These are phyloP conservation scores for Microthlaspi erraticum DNA, from an alignment of 345 rosid species.

Conservation along the genomic window DNA sequence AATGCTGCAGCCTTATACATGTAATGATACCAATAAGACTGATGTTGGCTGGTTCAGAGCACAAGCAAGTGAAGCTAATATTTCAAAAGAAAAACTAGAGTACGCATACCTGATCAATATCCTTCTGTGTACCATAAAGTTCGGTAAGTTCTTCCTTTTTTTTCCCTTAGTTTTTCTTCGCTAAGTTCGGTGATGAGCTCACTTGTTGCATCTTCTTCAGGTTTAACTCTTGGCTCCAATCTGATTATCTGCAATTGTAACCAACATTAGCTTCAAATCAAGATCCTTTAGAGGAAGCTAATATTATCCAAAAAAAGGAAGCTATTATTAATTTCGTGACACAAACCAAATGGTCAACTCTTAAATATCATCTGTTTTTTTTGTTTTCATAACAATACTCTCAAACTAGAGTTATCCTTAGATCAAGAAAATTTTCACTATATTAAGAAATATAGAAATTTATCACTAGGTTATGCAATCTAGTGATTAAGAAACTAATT, in stretches of 20 bases:
- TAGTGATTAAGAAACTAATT: no score
- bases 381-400: no score
- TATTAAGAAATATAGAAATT: no score
- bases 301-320: no score
- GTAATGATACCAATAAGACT: no score
- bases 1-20: neutral
- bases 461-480: neutral
- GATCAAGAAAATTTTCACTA: no score
- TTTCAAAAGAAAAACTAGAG: no score
- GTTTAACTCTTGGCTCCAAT: conserved; percentile 64
- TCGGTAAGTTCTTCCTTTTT: neutral
- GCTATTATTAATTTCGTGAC: neutral
- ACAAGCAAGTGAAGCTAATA: no score
- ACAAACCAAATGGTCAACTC: conserved; percentile 3
- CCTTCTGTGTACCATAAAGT: conserved; percentile 59
- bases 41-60: no score
- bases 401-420: no score
- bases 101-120: conserved; percentile 49
- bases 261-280: neutral
- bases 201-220: conserved; percentile 36
- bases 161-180: conserved; percentile 15
- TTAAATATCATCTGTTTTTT: neutral
- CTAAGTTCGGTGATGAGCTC: conserved; percentile 43
- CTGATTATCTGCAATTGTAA: conserved; percentile 63
- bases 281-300: no score